These are phyloP conservation scores for Syncephalis plumigaleata DNA, from an alignment of 371 early-diverging fungal species.

Conservation along the genomic window DNA sequence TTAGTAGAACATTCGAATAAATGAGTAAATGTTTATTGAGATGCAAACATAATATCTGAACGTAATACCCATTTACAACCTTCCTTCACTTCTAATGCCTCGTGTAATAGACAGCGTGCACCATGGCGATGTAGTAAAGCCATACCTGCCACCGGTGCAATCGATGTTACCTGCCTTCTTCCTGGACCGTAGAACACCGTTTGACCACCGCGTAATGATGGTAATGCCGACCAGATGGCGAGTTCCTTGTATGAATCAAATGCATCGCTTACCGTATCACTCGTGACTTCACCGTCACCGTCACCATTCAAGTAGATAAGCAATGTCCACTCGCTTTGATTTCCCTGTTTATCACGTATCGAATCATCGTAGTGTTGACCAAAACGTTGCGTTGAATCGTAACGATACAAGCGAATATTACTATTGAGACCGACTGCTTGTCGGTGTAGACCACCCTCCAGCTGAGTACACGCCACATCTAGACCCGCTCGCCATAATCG, in stretches of 20 bases:
- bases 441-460: constrained; percentile 10
- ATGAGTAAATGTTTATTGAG: no score
- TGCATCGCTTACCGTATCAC: no score
- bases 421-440: constrained; percentile 32
- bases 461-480: constrained; percentile 12
- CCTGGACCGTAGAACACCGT: constrained; percentile 47
- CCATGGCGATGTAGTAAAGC: constrained; percentile 62
- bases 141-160: constrained; percentile 39
- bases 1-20: no score
- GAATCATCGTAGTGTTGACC: constrained; percentile 62
- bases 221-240: constrained; percentile 8
- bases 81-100: constrained; percentile 35
- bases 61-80: constrained; percentile 56
- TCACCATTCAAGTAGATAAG: constrained; percentile 42
- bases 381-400: constrained; percentile 44
- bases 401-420: constrained; percentile 57
- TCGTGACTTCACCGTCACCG: constrained; percentile 13
- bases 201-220: constrained; percentile 43
- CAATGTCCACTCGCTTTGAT: constrained; percentile 42
- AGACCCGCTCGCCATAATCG: constrained; percentile 25
- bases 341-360: constrained; percentile 25
- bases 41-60: constrained; percentile 53
- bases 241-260: no score
- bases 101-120: constrained; percentile 53
- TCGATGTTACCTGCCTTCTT: no score